Base-by-base conservation (phyloP, 169 alveolate species). In the Plasmodium vinckei region DNA sequence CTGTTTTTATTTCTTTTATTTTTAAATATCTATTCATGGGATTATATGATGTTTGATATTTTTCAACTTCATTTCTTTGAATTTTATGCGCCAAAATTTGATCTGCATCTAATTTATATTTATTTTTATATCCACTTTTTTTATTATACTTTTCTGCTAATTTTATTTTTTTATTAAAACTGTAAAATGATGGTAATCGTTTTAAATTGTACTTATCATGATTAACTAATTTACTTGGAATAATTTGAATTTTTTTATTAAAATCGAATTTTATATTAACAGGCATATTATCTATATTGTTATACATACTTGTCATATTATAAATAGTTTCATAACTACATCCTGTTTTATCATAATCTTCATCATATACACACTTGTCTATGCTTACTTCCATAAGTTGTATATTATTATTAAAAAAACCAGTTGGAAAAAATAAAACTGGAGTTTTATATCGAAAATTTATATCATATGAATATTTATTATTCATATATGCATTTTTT, bases 1-100 rank as follows among this genome's bases (percentile, higher is more conserved):
- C 94, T 2, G 87, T 9, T 75, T 71, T 94, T 12, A 94, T 67
- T 71, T 94, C 96, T 33, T 91, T 87, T 9, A 94, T 94, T 53
- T 87, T 88, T 19, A 87, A 47, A 87, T 91, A 94, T 27, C 73
- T 65, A 56, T 68, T 53, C 42, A 77, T 47, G 6, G 53, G 7
- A 77, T 25, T 64, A 23, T 73, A 63, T 1, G 53, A 77, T n/a
- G 21, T 49, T 19, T 77, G 61, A 19, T 47, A 13, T 10, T 21
- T 7, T 64, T 77, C 88, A 2, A 75, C 61, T 9, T 51, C 9
- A 49, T 51, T 27, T 63, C 88, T 67, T 9, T 53, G 47, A 4
- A 79, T 5, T 27, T 70, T 69, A 15, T 69, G 59, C 5, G 0
- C 42, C 6, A 86, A 33, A 5, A 68, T 61, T 1, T 21, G 46